These are phyloP conservation scores for Apiospora aurea DNA, from an alignment of 2,329 filamentous ascomycete species.

Conservation along the genomic window DNA sequence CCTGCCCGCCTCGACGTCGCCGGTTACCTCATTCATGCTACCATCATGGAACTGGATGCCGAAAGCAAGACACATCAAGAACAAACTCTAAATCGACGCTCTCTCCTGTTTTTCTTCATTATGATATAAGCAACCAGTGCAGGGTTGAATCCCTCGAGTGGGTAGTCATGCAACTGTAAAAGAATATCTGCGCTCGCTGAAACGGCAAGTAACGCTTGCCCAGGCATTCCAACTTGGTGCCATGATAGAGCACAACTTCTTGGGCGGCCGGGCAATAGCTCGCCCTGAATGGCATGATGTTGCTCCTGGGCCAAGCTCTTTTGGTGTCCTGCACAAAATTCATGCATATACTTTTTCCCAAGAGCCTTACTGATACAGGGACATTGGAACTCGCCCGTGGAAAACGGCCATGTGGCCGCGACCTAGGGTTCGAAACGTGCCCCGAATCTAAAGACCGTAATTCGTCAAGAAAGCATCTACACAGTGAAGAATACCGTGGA, in stretches of 20 bases:
- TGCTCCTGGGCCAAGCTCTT: not conserved
- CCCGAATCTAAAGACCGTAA: not conserved
- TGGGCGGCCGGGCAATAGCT: not conserved
- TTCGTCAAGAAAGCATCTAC: not conserved
- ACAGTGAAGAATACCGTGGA: not conserved
- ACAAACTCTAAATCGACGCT: not conserved
- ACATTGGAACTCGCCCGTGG: not conserved
- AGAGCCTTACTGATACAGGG: not conserved
- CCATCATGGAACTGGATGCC: not conserved
- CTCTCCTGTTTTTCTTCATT: not conserved
- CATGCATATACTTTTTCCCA: not conserved
- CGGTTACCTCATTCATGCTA: not conserved
- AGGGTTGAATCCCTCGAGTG: not conserved
- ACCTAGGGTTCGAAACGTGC: constrained; percentile 1
- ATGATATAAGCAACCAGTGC: not conserved
- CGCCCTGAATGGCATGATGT: not conserved
- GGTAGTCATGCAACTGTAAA: constrained; percentile 1
- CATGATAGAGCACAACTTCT: not conserved
- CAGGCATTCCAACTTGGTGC: not conserved
- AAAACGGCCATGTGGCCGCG: not conserved
- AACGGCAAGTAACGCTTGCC: not conserved
- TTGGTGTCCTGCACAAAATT: no score
- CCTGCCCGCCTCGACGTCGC: not conserved
- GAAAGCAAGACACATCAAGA: not conserved
- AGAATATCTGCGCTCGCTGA: not conserved